Evolutionary conservation across 2,329 filamentous ascomycete genomes (phyloP).

Genomic region (Trichoderma guizhouense): DNA sequence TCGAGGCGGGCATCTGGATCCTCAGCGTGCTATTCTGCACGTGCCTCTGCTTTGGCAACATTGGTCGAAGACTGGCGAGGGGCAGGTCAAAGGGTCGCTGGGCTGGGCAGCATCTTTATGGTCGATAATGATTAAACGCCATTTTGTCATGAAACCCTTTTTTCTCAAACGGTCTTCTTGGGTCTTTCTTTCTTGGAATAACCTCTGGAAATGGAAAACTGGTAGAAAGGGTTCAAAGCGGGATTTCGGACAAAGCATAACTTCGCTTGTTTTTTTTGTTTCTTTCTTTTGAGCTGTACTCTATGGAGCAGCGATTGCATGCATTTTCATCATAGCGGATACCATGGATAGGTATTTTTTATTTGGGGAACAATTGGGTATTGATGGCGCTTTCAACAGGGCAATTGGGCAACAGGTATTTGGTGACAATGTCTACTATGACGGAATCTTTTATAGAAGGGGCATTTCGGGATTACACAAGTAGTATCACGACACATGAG

Average conservation of each 20-base stretch:
- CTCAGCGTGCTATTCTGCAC: constrained; percentile 92
- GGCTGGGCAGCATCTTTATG: constrained; percentile 39
- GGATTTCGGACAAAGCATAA: background rate
- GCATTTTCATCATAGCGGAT: background rate
- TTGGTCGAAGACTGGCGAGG: constrained; percentile 75
- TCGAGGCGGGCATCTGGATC: constrained; percentile 82
- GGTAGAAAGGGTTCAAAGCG: background rate
- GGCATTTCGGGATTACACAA: background rate
- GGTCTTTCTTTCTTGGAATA: background rate
- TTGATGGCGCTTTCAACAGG: background rate
- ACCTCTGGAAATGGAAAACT: background rate
- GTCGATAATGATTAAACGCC: background rate
- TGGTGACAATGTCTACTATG: background rate
- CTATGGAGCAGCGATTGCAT: background rate
- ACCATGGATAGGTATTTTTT: background rate
- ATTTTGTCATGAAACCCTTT: background rate
- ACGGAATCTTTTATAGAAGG: background rate
- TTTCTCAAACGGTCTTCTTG: background rate
- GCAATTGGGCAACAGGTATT: background rate
- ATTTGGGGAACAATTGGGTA: background rate
- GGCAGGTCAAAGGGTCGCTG: constrained; percentile 43
- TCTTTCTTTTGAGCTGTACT: background rate
- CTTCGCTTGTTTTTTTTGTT: background rate
- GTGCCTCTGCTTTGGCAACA: constrained; percentile 93
- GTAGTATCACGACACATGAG: background rate